Base-by-base conservation (phyloP, 1,284 basidiomycete genomes). In the Bjerkandera adusta region DNA sequence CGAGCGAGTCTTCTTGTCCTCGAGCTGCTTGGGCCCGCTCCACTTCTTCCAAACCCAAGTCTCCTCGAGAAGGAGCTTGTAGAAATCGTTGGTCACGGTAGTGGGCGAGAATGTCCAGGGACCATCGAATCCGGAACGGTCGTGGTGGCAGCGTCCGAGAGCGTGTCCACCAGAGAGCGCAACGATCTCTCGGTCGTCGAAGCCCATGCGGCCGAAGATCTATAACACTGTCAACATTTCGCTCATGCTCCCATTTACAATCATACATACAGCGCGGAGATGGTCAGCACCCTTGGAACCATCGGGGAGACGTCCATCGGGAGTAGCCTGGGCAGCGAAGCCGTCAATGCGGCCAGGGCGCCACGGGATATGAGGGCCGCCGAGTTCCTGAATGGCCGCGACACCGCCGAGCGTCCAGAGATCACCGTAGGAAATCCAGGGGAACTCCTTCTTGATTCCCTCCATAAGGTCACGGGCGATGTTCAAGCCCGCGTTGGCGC, bases 121-220 rank as follows among this genome's bases (percentile, higher is more conserved):
- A 11, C 92, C 94, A 2, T 92, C 86, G 67, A 88, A 95, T 33
- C 91, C 91, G 49, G 89, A 92, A 55, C 88, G 76, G 68, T 85
- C 79, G 50, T 70, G 55, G 75, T 98, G 96, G 78, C 93, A 96
- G 64, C 96, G 89, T 35, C 95, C 95, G 40, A 98, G 82, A 52
- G 93, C 93, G 66, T 99, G 96, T 36, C 92, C 95, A 57, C 96
- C 96, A 26, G 83, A 82, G 55, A 99, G 85, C 43, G 95, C 94
- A 48, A 97, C 95, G 47, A 95, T 95, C 70, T 95, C 93, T 68
- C 94, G 92, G 72, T 98, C 96, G 68, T 96, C 92, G 78, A 97
- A 95, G 47, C 91, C 92, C 91, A 94, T 93, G 57, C 92, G 89
- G 70, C 90, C 84, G 72, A 96, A 96, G 66, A 97, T 89, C 79